Base-by-base conservation (phyloP, 768 basidiomycete species). In the Lactarius vividus region DNA sequence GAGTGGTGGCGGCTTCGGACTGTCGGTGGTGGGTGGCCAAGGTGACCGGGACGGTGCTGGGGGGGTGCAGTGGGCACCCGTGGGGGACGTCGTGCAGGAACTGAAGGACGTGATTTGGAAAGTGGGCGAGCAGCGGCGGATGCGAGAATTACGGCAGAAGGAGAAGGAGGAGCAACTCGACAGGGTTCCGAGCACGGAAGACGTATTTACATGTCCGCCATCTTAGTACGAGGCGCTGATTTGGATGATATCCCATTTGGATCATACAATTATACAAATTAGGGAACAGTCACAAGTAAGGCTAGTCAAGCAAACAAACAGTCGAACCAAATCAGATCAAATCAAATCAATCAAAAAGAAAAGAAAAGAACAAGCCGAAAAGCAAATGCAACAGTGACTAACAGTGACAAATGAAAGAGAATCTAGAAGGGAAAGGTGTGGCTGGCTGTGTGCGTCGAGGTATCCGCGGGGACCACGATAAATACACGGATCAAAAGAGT, bases 101-200 rank as follows among this genome's bases (percentile, higher is more conserved):
- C 78, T 93, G 68, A 91, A 89, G 74, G 91, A 92, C 70, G 91
- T 93, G 13, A 93, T 93, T 35, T 91, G 88, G 89, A 88, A 91
- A 74, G 91, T 93, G 10, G 84, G 90, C 37, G 88, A 92, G 76
- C 80, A 81, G 71, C 79, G 86, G 73, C 77, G 88, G 66, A 81
- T 57, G 57, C 31, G 63, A 57, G 60, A 56, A 28, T 11, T 40
- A 18, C 54, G 8, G 42, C 39, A 33, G 31, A 72, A 70, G 13
- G 75, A 13, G 62, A n/a, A 33, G 31, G 72, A 70, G 13, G 75
- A 13, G 62, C n/a, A 39, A 15, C 8, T 33, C 7, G 56, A 23
- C 18, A 15, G 33, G 11, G 35, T 18, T 39, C 11, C 31, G 20
- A 39, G 13, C 20, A 26, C 42, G 33, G 37, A 66, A 15, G 57